phyloP scores from a whole-genome alignment of 441 rosid genomes.

The Erysimum cheiri region DNA sequence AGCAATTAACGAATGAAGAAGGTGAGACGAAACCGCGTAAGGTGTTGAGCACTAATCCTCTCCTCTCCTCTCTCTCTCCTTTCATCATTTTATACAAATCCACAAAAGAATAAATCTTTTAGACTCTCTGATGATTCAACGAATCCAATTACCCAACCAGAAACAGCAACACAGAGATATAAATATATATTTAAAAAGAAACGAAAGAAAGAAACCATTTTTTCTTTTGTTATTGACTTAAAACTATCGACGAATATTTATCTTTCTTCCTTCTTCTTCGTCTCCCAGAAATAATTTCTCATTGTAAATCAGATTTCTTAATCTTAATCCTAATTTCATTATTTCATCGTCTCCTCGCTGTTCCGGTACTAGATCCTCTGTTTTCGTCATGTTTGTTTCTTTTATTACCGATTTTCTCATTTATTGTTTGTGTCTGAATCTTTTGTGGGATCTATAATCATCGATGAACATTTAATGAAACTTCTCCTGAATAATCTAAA shows the following conservation, averaged over 20 bases:
- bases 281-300: slow-evolving; percentile 6
- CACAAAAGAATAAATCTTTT: slow-evolving; percentile 18
- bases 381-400: slow-evolving; percentile 27
- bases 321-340: slow-evolving; percentile 24
- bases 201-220: slow-evolving; percentile 10
- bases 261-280: slow-evolving; percentile 1
- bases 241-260: slow-evolving; percentile 8
- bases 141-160: slow-evolving; percentile 37
- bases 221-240: slow-evolving; percentile 39
- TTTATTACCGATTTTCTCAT: slow-evolving; percentile 18
- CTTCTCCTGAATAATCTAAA: slow-evolving; percentile 17
- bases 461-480: slow-evolving; percentile 36
- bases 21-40: slow-evolving; percentile 46
- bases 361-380: slow-evolving; percentile 44
- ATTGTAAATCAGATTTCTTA: slow-evolving; percentile 26
- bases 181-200: background rate
- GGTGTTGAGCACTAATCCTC: too few relatives aligned
- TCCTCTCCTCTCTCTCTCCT: slow-evolving; percentile 15
- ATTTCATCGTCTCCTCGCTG: slow-evolving; percentile 26
- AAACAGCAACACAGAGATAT: slow-evolving; percentile 26
- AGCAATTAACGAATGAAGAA: slow-evolving; percentile 37
- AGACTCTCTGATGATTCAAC: slow-evolving; percentile 34
- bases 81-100: slow-evolving; percentile 21
- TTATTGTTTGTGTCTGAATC: slow-evolving; percentile 18
- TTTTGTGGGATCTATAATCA: slow-evolving; percentile 27